Conservation (phyloP, 1,139 yeast species). For the Sugiyamaella xylanicola region DNA sequence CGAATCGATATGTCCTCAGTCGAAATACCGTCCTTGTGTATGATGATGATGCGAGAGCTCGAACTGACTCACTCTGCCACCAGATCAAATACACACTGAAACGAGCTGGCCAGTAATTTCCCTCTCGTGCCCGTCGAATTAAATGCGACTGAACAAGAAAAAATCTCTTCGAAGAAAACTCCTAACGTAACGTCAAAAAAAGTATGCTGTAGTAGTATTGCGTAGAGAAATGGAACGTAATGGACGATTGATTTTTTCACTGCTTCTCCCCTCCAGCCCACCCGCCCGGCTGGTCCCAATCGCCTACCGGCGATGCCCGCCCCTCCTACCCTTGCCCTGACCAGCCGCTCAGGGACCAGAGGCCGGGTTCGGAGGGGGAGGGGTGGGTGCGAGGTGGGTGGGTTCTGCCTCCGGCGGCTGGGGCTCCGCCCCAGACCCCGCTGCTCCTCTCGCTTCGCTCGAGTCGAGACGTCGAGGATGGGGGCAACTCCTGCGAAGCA, state of each 20-base stretch:
- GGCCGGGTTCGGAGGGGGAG: too few species aligned
- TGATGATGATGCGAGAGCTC: too few species aligned
- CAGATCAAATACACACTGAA: neutral
- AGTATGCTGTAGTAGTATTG: slow-evolving; percentile 1
- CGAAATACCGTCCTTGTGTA: too few species aligned
- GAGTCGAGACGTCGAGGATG: neutral
- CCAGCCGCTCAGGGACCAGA: too few species aligned
- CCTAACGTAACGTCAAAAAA: neutral
- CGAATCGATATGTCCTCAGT: too few species aligned
- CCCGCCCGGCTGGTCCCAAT: neutral
- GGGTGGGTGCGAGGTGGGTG: neutral
- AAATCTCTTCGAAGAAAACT: neutral
- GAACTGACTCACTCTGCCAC: neutral
- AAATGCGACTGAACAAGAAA: too few species aligned
- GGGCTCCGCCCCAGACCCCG: neutral
- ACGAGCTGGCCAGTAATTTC: neutral
- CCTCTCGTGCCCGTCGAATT: neutral
- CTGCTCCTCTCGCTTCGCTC: neutral
- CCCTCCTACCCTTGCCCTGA: slow-evolving; percentile 1
- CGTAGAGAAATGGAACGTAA: slow-evolving; percentile 9
- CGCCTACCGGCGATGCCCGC: neutral
- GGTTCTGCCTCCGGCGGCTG: neutral
- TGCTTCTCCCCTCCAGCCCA: slow-evolving; percentile 4
- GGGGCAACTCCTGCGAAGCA: neutral
- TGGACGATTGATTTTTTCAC: slow-evolving; percentile 15